Evolutionary conservation across 768 basidiomycete genomes (phyloP), one percentile per base, ranked within the genome.

Genomic region (Trametes maxima): DNA sequence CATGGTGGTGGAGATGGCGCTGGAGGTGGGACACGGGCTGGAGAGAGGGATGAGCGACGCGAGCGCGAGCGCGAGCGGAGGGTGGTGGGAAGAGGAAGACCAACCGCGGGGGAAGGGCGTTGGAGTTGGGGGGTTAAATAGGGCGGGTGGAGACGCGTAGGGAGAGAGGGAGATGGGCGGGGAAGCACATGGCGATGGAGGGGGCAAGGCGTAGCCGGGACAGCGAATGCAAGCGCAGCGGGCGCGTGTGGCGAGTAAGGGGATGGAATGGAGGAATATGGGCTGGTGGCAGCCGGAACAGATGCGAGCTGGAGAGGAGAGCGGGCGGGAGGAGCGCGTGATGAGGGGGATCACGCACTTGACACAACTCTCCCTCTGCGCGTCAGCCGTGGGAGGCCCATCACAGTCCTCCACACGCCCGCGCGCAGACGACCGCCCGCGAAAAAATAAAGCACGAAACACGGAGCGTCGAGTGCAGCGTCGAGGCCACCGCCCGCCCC

Each of bases 1-100:
- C 66, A 67, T 65, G 40, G 47, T 36, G 62, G 22, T n/a, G 8
- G 28, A 16, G 17, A 21, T 25, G 33, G 6, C 22, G 45, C 12
- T n/a, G 40, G 17, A 36, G 43, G 60, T 33, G 50, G 33, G 10
- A 44, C 35, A 54, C 45, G 60, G 42, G 44, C 44, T 46, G 56
- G 36, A n/a, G 14, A 39, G 21, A 19, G 24, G 28, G 39, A 45
- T 17, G 52, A 44, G 35, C 22, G 48, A 44, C 46, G 47, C 37
- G 28, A 43, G 43, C 46, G 47, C 59, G 33, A 16, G 25, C 1
- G 53, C 25, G 59, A n/a, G 56, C 33, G 39, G 55, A 35, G 8
- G 49, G 54, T 44, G 21, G 62, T 50, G 36, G 35, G 17, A 49
- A 28, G 21, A 53, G 60, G 37, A 50, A 43, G 44, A 33, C 42